Base-by-base conservation (phyloP, 108 stramenopile species). In the Aurantiochytrium sp. region DNA sequence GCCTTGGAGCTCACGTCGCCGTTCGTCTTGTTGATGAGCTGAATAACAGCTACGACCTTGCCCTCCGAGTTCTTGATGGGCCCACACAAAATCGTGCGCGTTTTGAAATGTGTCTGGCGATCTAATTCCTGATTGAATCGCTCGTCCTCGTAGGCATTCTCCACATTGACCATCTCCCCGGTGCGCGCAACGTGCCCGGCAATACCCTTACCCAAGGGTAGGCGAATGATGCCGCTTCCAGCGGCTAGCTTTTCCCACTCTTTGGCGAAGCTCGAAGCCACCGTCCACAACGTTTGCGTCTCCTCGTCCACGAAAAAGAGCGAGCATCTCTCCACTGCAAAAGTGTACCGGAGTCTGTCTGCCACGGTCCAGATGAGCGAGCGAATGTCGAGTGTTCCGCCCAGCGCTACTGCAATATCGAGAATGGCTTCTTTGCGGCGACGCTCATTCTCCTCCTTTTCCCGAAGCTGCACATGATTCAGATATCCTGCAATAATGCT, bases 121-220 rank as follows among this genome's bases (percentile, higher is more conserved):
- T 93, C 92, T 6, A 92, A 47, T 0, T 73, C 72, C 72, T 92
- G 76, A 89, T 95, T 93, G 91, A 95, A 95, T 19, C 93, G 92
- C 18, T 58, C 60, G 87, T 94, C 92, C 8, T 72, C 73, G 89
- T 95, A 94, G 12, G 92, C 94, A 59, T 95, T 92, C 23, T 90
- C 53, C 23, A 95, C 90, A 58, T 94, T 94, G 10, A 91, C 57
- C 57, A 93, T 42, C 53, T 60, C 43, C 19, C 91, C 92, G 8
- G 93, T 93, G 12, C n/a, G 51, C 44, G 93, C 93, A 8, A 92
- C 93, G 23, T 76, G 59, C 5, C 93, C 93, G 4, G 91, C 92
- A 49, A 93, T 90, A 21, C 93, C 93, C 58, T 64, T 47, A 21
- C 64, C 89, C 19, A 88, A 29, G 19, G 76, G 87, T 4, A 91